Conservation (phyloP, 2,329 filamentous ascomycete genomes). For the Hymenoscyphus scutula region DNA sequence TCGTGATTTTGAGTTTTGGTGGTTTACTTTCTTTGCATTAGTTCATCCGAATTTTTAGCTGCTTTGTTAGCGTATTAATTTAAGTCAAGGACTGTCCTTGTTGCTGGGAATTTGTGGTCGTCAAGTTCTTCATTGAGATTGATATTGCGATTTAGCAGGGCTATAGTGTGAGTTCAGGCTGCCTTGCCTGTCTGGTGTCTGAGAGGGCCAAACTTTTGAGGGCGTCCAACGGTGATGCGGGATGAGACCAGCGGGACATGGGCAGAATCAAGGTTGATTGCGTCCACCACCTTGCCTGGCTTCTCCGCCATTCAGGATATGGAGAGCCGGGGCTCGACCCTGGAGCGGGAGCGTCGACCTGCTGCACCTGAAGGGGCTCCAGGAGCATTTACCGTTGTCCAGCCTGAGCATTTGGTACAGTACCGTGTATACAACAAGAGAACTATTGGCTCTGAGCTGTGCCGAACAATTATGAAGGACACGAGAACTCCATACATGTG, state of each 20-base stretch:
- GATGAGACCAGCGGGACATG: constrained; percentile 8
- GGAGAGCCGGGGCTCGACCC: background rate
- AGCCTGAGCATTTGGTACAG: constrained; percentile 1
- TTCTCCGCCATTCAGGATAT: background rate
- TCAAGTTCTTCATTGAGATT: background rate
- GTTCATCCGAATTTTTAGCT: background rate
- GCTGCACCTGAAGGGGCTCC: background rate
- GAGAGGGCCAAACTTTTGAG: background rate
- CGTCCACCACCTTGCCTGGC: constrained; percentile 1
- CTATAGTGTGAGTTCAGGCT: background rate
- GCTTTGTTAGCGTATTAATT: background rate
- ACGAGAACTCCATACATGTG: background rate
- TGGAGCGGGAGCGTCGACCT: background rate
- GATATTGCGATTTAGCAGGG: background rate
- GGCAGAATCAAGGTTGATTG: constrained; percentile 11
- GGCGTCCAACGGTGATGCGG: constrained; percentile 9
- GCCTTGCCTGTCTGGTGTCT: constrained; percentile 3
- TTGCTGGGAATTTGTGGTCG: background rate
- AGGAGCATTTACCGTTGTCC: background rate
- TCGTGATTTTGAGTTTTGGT: constrained; percentile 3
- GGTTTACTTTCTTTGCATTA: background rate
- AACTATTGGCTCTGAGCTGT: constrained; percentile 3
- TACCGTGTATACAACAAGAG: background rate
- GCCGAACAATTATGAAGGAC: background rate
- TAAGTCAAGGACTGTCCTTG: background rate